phyloP scores from a whole-genome alignment of 23 red algal genomes.

The Rhodosorus marinus region DNA sequence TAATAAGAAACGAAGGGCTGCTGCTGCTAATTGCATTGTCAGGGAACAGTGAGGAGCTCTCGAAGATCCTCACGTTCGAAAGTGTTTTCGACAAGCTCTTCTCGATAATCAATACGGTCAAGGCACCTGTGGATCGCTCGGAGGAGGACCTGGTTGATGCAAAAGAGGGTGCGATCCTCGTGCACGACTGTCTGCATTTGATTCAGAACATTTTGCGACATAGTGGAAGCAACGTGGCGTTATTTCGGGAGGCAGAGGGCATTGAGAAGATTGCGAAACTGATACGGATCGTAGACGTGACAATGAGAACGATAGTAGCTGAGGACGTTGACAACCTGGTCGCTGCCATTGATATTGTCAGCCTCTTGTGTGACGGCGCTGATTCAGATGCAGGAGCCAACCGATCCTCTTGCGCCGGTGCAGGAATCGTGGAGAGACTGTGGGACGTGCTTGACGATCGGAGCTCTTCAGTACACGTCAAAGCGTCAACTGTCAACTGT shows the following conservation, averaged over 20 bases:
- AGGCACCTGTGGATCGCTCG: neutral
- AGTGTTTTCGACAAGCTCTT: constrained; percentile 76
- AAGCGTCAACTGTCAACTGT: too few relatives aligned
- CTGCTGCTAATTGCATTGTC: constrained; percentile 46
- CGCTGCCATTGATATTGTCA: too few relatives aligned
- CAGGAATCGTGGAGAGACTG: too few relatives aligned
- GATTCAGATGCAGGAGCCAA: too few relatives aligned
- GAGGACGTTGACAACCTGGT: too few relatives aligned
- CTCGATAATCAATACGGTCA: constrained; percentile 11
- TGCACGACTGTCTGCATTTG: constrained; percentile 46
- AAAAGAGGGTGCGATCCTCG: constrained; percentile 13
- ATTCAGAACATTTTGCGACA: constrained; percentile 34
- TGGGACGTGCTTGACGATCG: too few relatives aligned
- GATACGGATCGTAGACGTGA: too few relatives aligned
- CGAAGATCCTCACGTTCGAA: constrained; percentile 77
- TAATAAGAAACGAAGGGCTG: constrained; percentile 41
- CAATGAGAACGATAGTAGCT: too few relatives aligned
- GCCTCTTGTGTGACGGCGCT: too few relatives aligned
- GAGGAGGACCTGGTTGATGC: constrained; percentile 6
- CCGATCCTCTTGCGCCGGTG: too few relatives aligned
- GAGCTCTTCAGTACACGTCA: too few relatives aligned
- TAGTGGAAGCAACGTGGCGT: constrained; percentile 29
- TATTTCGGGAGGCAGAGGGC: constrained; percentile 74
- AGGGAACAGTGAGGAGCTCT: constrained; percentile 31
- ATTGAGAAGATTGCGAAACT: too few relatives aligned